These are phyloP conservation scores for Fusarium piperis DNA, from an alignment of 2,329 filamentous ascomycete species.

Conservation along the genomic window DNA sequence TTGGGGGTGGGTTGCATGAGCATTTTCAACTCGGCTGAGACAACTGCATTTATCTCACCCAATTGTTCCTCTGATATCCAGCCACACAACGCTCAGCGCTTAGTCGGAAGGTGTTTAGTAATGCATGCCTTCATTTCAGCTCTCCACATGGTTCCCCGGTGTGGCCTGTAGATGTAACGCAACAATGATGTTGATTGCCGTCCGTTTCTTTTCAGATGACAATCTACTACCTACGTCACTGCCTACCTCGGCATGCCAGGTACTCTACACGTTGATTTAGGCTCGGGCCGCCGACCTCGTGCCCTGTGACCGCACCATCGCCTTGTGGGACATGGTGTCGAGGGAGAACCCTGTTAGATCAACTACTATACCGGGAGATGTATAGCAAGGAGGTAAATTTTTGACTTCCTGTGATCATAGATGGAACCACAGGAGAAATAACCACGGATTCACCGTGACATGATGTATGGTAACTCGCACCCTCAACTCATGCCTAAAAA, in stretches of 20 bases:
- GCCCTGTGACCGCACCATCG: no score
- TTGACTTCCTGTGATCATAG: no score
- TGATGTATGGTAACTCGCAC: no score
- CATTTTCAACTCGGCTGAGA: background rate
- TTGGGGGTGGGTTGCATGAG: background rate
- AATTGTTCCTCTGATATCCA: background rate
- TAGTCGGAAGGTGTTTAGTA: background rate
- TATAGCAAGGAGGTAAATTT: no score
- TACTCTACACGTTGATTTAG: background rate
- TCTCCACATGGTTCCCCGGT: background rate
- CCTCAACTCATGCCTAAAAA: no score
- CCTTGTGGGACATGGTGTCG: no score
- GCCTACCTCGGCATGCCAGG: no score
- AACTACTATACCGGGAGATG: no score
- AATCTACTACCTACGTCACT: background rate
- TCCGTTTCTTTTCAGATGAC: background rate
- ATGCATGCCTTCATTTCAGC: background rate
- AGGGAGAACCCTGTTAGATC: no score
- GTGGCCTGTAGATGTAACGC: background rate
- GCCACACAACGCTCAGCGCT: background rate
- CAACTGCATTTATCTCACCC: background rate
- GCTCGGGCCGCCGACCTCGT: background rate
- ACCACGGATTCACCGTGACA: no score
- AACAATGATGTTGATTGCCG: background rate
- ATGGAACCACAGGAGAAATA: no score